These are phyloP conservation scores for Wickerhamiella pararugosa DNA, from an alignment of 1,139 yeast genomes.

Conservation along the genomic window DNA sequence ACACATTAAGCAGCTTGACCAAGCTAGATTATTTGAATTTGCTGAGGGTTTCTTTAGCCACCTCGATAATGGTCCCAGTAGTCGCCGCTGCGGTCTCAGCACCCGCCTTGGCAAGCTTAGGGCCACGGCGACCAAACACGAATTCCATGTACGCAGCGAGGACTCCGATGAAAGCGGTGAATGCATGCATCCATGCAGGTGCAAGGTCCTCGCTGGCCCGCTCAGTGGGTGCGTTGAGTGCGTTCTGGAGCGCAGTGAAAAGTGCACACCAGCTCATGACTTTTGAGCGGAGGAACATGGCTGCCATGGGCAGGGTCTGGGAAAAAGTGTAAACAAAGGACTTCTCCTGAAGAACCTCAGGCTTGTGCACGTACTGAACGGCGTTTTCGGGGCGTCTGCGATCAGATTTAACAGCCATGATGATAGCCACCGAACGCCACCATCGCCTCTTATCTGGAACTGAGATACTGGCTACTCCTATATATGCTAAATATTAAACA, in stretches of 20 bases:
- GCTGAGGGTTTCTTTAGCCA: conserved; percentile 12
- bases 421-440: too few species aligned
- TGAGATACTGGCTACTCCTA: background rate
- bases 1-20: too few species aligned
- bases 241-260: conserved; percentile 37
- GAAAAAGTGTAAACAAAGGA: conserved; percentile 24
- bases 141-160: conserved; percentile 26
- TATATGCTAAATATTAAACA: background rate
- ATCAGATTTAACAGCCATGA: conserved; percentile 4
- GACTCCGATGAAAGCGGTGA: conserved; percentile 22
- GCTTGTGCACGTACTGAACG: conserved; percentile 21
- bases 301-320: conserved; percentile 48
- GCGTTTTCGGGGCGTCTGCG: conserved; percentile 22
- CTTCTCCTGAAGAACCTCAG: conserved; percentile 14
- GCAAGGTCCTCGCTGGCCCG: conserved; percentile 17
- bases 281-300: conserved; percentile 38
- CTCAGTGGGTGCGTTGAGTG: conserved; percentile 33
- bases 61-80: background rate
- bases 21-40: too few species aligned
- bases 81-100: conserved; percentile 3
- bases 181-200: conserved; percentile 23
- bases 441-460: too few species aligned
- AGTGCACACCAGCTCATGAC: conserved; percentile 43
- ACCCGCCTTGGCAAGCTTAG: conserved; percentile 6
- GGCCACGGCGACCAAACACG: conserved; percentile 21